phyloP scores from a whole-genome alignment of 169 alveolate genomes.

The Plasmodium gonderi region DNA sequence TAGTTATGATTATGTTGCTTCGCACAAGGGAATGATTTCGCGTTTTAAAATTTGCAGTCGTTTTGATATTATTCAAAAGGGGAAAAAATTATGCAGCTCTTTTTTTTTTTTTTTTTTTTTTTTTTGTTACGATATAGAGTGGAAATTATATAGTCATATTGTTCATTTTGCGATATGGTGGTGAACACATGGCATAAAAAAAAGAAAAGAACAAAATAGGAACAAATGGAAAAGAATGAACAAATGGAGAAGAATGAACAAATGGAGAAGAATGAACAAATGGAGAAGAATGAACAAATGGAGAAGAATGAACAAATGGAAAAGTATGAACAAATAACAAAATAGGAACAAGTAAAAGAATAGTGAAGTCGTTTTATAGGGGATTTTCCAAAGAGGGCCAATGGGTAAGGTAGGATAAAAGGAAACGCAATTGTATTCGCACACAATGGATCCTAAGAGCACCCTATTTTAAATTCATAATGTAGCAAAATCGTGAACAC shows the following conservation, averaged over 20 bases:
- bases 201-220: not conserved
- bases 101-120: not conserved
- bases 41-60: not conserved
- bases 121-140: not conserved
- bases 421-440: not conserved
- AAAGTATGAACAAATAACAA: not conserved
- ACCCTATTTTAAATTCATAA: not conserved
- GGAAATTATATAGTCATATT: not conserved
- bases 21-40: not conserved
- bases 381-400: not conserved
- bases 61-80: not conserved
- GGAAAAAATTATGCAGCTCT: not conserved
- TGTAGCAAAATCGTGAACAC: not conserved
- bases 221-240: not conserved
- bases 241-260: not conserved
- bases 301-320: too few species aligned
- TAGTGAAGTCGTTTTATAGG: not conserved
- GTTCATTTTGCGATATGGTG: not conserved
- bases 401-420: not conserved
- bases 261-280: too few species aligned
- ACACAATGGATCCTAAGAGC: not conserved
- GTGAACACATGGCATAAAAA: not conserved
- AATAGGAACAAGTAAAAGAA: not conserved
- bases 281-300: not conserved
- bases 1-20: not conserved